Evolutionary conservation across 225 moss, liverwort and hornwort species (phyloP).

Genomic region (Bryoerythrophyllum caledonicum): DNA sequence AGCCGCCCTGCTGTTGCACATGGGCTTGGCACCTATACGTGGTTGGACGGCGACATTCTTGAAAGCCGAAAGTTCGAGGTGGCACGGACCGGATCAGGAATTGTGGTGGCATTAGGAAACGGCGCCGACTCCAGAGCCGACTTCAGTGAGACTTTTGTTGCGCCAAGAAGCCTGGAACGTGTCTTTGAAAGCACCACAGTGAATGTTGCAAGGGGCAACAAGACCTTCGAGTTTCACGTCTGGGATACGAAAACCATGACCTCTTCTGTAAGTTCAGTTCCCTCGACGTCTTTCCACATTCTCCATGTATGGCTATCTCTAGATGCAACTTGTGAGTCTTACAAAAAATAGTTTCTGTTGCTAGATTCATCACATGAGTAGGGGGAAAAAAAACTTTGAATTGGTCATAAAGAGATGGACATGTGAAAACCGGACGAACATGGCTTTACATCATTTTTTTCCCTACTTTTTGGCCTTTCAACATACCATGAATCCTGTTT

Average conservation of each 20-base stretch:
- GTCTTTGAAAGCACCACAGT: conserved; percentile 31
- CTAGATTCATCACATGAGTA: too few relatives aligned
- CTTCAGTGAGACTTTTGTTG: conserved; percentile 40
- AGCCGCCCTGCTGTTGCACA: conserved; percentile 56
- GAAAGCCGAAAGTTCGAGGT: conserved; percentile 31
- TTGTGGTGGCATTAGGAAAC: conserved; percentile 33
- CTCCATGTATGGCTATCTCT: neutral
- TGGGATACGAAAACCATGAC: conserved; percentile 39
- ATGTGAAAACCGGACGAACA: too few relatives aligned
- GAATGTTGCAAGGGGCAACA: conserved; percentile 33
- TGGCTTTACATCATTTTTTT: too few relatives aligned
- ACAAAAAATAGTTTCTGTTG: too few relatives aligned
- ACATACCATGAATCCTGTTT: neutral
- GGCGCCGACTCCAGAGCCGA: neutral
- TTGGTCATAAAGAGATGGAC: too few relatives aligned
- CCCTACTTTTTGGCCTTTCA: neutral
- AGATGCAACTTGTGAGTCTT: too few relatives aligned
- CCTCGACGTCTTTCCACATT: too few relatives aligned
- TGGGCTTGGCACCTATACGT: conserved; percentile 88
- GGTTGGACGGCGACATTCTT: conserved; percentile 57
- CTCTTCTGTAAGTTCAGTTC: conserved; percentile 37
- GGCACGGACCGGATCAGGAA: conserved; percentile 18
- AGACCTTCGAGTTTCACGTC: conserved; percentile 43
- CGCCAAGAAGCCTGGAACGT: conserved; percentile 24
- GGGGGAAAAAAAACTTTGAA: too few relatives aligned